Evolutionary conservation across 805 yeast genomes (phyloP), one percentile per base, ranked within the genome.

Genomic region (Grigorovia yakushimaensis): DNA sequence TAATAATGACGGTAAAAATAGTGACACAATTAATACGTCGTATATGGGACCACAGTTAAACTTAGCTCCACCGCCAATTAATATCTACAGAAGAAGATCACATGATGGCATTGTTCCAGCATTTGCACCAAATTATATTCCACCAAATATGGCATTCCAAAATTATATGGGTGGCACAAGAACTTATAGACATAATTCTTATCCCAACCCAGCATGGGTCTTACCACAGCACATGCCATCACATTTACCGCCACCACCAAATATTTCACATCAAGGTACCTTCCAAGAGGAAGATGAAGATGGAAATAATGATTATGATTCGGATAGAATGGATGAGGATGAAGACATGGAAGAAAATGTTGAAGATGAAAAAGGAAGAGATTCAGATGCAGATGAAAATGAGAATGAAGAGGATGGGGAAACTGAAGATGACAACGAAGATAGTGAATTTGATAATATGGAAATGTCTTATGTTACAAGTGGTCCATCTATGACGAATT

Each of bases 61-160:
- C 40, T 70, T 84, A 48, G 94, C 95, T 0, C 94, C 94, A 8
- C 91, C 94, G 4, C 94, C 94, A 2, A 80, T 85, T 36, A 81
- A 81, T 57, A 71, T 82, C 51, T 74, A 74, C 41, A 63, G 69
- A 50, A 71, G 74, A 59, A 70, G 68, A 47, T 59, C 70, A 5
- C 37, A 43, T 15, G 50, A 45, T 9, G 35, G 47, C 17, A 39
- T 42, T 13, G 19, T 15, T 13, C 8, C 23, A 4, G 18, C 8
- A 8, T 18, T 7, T 7, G 5, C 10, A 15, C 19, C 38, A 11
- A 18, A 23, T 23, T 41, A 38, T 39, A 47, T 39, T 5, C 41
- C 48, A 8, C 42, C 47, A 24, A 44, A 50, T 15, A 42, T 30
- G 27, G 22, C 18, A 19, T 33, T 18, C n/a, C 20, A 33, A 42